A percentile compares a stretch with the other conserved stretches of the same genome.
Evolutionary conservation across 1,139 yeast genomes (phyloP).

Genomic region (Yamadazyma sp.): DNA sequence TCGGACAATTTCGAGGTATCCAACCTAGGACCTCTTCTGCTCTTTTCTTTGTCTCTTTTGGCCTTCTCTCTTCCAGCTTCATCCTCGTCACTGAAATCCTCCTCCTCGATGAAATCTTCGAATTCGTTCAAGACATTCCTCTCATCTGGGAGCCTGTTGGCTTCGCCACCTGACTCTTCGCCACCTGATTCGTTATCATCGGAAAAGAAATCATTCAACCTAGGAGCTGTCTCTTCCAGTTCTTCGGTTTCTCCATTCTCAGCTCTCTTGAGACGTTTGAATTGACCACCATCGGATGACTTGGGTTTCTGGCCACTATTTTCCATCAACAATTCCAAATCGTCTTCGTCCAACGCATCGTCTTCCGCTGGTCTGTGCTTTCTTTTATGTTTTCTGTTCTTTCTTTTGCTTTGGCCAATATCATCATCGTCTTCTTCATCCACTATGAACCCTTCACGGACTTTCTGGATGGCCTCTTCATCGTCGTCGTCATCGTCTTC

Average conservation of each 20-base stretch:
- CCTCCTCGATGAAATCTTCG: conserved; percentile 97
- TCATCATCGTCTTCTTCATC: conserved; percentile 74
- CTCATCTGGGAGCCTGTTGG: conserved; percentile 46
- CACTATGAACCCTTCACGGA: conserved; percentile 91
- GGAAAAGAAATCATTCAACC: conserved; percentile 77
- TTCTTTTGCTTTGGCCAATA: conserved; percentile 28
- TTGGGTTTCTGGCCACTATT: conserved; percentile 70
- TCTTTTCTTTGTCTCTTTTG: conserved; percentile 42
- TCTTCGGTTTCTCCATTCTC: conserved; percentile 28
- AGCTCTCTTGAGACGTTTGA: conserved; percentile 85
- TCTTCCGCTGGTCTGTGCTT: conserved; percentile 48
- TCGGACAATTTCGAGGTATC: conserved; percentile 67
- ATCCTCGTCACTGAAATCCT: conserved; percentile 91
- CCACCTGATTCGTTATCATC: conserved; percentile 70
- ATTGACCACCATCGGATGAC: conserved; percentile 36
- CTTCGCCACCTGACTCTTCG: conserved; percentile 48
- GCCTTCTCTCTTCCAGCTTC: conserved; percentile 43
- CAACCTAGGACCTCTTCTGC: conserved; percentile 38
- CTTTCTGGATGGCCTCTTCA: conserved; percentile 71
- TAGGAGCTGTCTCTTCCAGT: conserved; percentile 30
- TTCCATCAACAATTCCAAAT: conserved; percentile 85
- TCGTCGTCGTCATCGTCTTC: conserved; percentile 76
- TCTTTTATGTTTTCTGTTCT: conserved; percentile 37
- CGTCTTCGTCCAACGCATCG: conserved; percentile 90
- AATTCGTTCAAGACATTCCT: conserved; percentile 69